Evolutionary conservation across 495 filamentous ascomycete genomes (phyloP).

Genomic region (Saxophila tyrrhenica): DNA sequence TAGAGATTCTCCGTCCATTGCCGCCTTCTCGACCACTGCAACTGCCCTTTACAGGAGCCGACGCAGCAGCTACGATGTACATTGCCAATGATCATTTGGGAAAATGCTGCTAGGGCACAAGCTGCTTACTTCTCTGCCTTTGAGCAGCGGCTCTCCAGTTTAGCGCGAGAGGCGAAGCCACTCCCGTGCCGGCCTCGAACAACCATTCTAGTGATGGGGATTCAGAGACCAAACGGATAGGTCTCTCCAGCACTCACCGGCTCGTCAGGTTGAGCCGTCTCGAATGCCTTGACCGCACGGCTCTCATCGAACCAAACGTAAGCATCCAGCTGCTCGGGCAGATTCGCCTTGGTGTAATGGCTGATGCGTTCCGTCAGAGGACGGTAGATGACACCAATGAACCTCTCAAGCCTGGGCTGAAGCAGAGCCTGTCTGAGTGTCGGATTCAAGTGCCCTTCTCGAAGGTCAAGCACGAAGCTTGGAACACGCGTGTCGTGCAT

Average conservation of each 20-base stretch:
- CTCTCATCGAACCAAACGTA: slow-evolving; percentile 48
- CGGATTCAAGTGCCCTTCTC: slow-evolving; percentile 30
- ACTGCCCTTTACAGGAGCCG: too few relatives aligned
- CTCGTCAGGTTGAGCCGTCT: slow-evolving; percentile 41
- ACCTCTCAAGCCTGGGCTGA: slow-evolving; percentile 37
- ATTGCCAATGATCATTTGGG: too few relatives aligned
- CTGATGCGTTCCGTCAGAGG: slow-evolving; percentile 43
- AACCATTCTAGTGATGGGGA: too few relatives aligned
- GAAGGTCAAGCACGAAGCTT: slow-evolving; percentile 41
- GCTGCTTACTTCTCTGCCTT: too few relatives aligned
- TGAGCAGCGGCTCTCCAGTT: too few relatives aligned
- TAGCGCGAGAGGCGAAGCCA: too few relatives aligned
- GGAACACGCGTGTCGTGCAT: slow-evolving; percentile 36
- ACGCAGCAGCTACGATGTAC: too few relatives aligned
- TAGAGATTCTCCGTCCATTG: too few relatives aligned
- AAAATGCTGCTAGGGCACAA: too few relatives aligned
- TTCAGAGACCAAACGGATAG: slow-evolving; percentile 47
- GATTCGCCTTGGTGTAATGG: slow-evolving; percentile 43
- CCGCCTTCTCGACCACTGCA: too few relatives aligned
- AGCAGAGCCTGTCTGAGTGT: slow-evolving; percentile 34
- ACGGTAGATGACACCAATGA: slow-evolving; percentile 51
- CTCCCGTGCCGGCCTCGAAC: too few relatives aligned
- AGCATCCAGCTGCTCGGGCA: slow-evolving; percentile 47
- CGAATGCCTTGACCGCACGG: slow-evolving; percentile 39
- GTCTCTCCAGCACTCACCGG: slow-evolving; percentile 39